These are phyloP conservation scores for Iberis pinnata DNA, from an alignment of 345 rosid genomes.

Conservation along the genomic window DNA sequence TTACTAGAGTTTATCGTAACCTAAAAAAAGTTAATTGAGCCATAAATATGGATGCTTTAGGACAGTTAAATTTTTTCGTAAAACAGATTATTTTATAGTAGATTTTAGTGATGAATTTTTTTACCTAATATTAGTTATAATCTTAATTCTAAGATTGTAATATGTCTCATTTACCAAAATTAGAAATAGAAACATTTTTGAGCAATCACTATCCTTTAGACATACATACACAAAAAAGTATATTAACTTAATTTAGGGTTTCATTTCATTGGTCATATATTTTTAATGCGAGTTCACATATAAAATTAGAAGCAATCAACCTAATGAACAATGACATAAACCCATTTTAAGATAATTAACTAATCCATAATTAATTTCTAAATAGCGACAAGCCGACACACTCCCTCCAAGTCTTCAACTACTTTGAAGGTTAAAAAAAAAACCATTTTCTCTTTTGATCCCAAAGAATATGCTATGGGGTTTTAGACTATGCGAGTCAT, in stretches of 20 bases:
- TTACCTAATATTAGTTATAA: too few relatives aligned
- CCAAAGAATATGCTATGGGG: conserved; percentile 27
- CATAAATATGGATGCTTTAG: too few relatives aligned
- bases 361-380: conserved; percentile 4
- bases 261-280: conserved; percentile 9
- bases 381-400: conserved; percentile 17
- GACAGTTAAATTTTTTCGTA: too few relatives aligned
- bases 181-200: background rate
- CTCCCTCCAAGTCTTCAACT: conserved; percentile 5
- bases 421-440: conserved; percentile 17
- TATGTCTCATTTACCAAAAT: background rate
- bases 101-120: too few relatives aligned
- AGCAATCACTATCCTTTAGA: conserved; percentile 8
- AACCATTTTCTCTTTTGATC: conserved; percentile 13
- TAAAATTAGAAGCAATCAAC: conserved; percentile 22
- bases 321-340: background rate
- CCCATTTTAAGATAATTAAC: conserved; percentile 3
- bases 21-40: too few relatives aligned
- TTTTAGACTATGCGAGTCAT: too few relatives aligned
- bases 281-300: conserved; percentile 19
- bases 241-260: conserved; percentile 8
- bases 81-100: too few relatives aligned
- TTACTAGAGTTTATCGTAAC: too few relatives aligned
- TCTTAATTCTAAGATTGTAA: background rate
- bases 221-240: too few relatives aligned